Base-by-base conservation (phyloP, 2,329 filamentous ascomycete genomes). In the Neospermospora avenae region DNA sequence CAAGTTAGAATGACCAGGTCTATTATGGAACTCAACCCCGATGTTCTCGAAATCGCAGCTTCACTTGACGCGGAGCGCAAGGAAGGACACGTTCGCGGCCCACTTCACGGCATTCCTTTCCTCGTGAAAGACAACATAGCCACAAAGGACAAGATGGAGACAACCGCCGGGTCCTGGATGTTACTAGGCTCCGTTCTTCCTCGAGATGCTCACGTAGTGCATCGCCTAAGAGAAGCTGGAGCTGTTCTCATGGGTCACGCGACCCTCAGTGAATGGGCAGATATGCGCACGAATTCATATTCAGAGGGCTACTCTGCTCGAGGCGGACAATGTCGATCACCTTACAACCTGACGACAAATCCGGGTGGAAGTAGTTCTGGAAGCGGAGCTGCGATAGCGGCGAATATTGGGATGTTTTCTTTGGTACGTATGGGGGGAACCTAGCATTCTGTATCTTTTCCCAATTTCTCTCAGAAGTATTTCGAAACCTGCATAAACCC, bases 81-180 rank as follows among this genome's bases (percentile, higher is more conserved):
- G 13, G 68, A 74, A 1, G 85, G 85, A 24, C 77, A 75, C 41
- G 72, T 85, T 10, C 81, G 86, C n/a, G 82, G 87, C 1, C 84
- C 84, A 0, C 78, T 93, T 1, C 89, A 92, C 70, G 89, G 89
- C 3, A 89, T 93, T 45, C 89, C 89, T 0, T 89, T 89, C 70
- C 77, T 88, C 2, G 82, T 91, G 64, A 92, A 92, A 73, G 88
- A 92, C 70, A 88, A 87, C 69, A 87, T 90, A 57, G 85, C 80
- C 24, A 84, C 82, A 8, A 84, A 84, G 64, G 88, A 91, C 70
- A 81, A 81, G 55, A 83, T 92, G 80, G 81, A 91, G 70, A 92
- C 88, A 0, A 91, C 89, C 0, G 88, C 88, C 0, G 89, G 89
- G 0, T 84, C 81, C 68, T 86, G 78, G 80, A 84, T 84, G 18